A percentile compares a stretch with the other conserved stretches of the same genome.
Evolutionary conservation across 2,329 filamentous ascomycete species (phyloP).

Genomic region (Exophiala viscosa): DNA sequence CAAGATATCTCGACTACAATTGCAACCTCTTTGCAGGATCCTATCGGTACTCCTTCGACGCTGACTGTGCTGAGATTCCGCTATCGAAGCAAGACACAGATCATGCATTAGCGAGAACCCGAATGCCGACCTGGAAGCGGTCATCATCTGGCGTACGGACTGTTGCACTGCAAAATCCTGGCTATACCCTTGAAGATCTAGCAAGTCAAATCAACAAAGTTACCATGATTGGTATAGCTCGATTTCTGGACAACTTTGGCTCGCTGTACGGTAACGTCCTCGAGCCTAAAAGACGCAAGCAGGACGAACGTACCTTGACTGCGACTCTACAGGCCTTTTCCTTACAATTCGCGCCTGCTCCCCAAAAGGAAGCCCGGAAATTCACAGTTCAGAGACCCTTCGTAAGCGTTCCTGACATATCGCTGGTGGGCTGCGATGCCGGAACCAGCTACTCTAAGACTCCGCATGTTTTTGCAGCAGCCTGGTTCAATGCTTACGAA

Average conservation of each 20-base stretch:
- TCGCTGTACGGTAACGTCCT: conserved; percentile 13
- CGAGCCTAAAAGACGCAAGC: conserved; percentile 10
- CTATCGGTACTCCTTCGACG: conserved; percentile 16
- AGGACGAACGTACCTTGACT: conserved; percentile 12
- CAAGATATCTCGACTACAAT: conserved; percentile 17
- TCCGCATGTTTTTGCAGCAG: conserved; percentile 9
- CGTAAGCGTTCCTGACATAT: not conserved
- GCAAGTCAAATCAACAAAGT: conserved; percentile 12
- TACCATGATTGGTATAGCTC: conserved; percentile 18
- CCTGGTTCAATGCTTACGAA: conserved; percentile 14
- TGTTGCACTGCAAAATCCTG: not conserved
- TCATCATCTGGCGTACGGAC: not conserved
- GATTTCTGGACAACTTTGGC: conserved; percentile 20
- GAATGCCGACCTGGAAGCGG: conserved; percentile 6
- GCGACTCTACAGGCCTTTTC: conserved; percentile 16
- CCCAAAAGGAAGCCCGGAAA: not conserved
- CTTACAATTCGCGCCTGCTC: conserved; percentile 12
- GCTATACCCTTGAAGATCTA: conserved; percentile 3
- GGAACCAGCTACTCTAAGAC: conserved; percentile 2
- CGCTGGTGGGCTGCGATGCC: not conserved
- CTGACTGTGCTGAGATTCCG: not conserved
- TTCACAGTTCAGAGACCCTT: not conserved
- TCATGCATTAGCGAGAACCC: not conserved
- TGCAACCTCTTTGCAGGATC: conserved; percentile 18
- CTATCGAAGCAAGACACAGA: not conserved